A percentile compares a stretch with the other conserved stretches of the same genome.
These are phyloP conservation scores for Tricholoma hemisulphureum DNA, from an alignment of 768 basidiomycete species.

Conservation along the genomic window DNA sequence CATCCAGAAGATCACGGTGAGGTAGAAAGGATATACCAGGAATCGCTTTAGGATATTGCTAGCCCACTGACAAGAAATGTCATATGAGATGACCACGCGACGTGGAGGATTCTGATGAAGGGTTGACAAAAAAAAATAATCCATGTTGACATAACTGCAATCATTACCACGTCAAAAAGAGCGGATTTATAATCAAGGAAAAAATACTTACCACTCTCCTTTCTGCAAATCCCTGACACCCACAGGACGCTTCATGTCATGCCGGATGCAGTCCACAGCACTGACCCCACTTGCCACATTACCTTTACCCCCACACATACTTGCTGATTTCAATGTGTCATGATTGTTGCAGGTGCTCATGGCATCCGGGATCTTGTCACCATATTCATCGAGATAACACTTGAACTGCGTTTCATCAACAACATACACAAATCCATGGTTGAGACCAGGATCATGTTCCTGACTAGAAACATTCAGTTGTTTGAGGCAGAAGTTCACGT, in stretches of 20 bases:
- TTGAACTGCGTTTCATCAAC: slow-evolving; percentile 3
- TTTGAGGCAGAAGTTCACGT: slow-evolving; percentile 24
- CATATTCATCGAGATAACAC: not conserved
- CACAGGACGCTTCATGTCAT: slow-evolving; percentile 8
- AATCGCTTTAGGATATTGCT: slow-evolving; percentile 17
- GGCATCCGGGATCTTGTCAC: not conserved
- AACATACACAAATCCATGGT: slow-evolving; percentile 12
- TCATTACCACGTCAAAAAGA: not conserved
- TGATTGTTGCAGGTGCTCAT: not conserved
- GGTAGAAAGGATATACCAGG: not conserved
- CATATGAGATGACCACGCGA: slow-evolving; percentile 22
- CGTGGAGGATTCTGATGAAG: slow-evolving; percentile 9
- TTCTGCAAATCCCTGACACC: slow-evolving; percentile 2
- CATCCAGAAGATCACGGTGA: not conserved
- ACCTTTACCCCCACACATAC: not conserved
- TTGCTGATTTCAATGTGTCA: not conserved
- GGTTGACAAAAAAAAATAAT: slow-evolving; percentile 24
- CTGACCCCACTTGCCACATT: slow-evolving; percentile 3
- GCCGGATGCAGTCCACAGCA: slow-evolving; percentile 6
- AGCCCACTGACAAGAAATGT: slow-evolving; percentile 29
- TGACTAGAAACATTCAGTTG: slow-evolving; percentile 16
- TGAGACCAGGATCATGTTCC: slow-evolving; percentile 15
- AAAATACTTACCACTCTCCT: slow-evolving; percentile 19
- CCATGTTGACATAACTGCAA: slow-evolving; percentile 20
- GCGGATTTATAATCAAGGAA: not conserved